Evolutionary conservation across 768 basidiomycete species (phyloP), one percentile per base, ranked within the genome.

Genomic region (Russula foetens): DNA sequence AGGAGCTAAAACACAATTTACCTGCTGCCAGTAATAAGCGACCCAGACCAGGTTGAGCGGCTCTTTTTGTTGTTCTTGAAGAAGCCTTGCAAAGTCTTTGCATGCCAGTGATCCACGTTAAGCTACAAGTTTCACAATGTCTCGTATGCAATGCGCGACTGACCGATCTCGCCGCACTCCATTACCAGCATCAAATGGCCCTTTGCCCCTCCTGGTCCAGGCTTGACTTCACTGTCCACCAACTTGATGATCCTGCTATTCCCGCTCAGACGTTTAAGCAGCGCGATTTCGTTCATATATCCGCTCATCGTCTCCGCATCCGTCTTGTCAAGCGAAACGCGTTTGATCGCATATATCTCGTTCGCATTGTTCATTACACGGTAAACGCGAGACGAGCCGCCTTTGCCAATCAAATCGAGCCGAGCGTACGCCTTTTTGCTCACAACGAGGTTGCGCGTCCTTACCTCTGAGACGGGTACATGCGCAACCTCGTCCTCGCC

Each of bases 1-100:
- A 49, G 15, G 17, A 43, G 17, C 23, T 15, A 47, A 53, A 15
- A 17, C 2, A 49, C n/a, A 33, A n/a, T 79, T 26, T 62, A 92
- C 94, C 83, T 98, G 96, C 69, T 97, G 90, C 93, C 95, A 99
- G 69, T 93, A 96, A 71, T 93, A 90, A 19, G 92, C 85, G 33
- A 98, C 82, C 84, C 95, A 96, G 58, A 95, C 89, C 82, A 95
- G 88, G 73, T 96, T 90, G 71, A 97, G 67, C 0, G 87, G 79
- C 68, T 93, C 85, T 67, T 85, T 88, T 72, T 86, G 81, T 71
- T 92, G 88, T 68, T 96, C 92, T 63, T 83, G 82, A 60, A 99
- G 72, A 58, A 99, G 73, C 64, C 82, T 82, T 43, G 93, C 87
- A 55, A 98, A 77, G 73, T 98, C 96, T 71, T 56, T 21, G 44